Base-by-base conservation (phyloP, 2,329 filamentous ascomycete genomes). In the Aspergillus tanneri region DNA sequence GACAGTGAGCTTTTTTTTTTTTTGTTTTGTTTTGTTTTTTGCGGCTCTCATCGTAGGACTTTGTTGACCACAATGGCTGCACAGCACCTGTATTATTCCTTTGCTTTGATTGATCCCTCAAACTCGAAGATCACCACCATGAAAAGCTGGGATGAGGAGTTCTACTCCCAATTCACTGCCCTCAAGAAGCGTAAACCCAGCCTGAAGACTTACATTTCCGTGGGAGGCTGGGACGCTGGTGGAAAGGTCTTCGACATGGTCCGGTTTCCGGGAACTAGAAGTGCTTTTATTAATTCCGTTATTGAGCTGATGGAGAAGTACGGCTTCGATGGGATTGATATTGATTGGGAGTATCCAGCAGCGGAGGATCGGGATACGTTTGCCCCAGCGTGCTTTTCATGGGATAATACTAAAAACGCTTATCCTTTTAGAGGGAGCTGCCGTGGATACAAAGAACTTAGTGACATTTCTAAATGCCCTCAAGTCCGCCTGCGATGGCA, bases 321-420 rank as follows among this genome's bases (percentile, higher is more conserved):
- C 30, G 56, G 50, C 5, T 60, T 59, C 51, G 54, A 60, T 41
- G 52, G 57, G 2, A 50, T 60, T 11, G 56, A 60, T 35, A 54
- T 59, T 19, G 53, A 57, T 28, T 59, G 57, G 57, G 56, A 56
- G 35, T 57, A 53, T 39, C 50, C 47, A 3, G 47, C 28, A 9
- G 47, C 50, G 5, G 19, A 28, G n/a, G 47, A 53, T 45, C 43
- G 46, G 12, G 52, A 46, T 46, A 14, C 4, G 19, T 21, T n/a
- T n/a, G 11, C 22, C 4, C 10, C 44, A 11, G 11, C 8, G 23
- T n/a, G 4, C n/a, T 18, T 8, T 2, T 12, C 6, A 18, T 37
- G 4, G 5, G 7, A 24, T 16, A 10, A 36, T 18, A 38, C 18
- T 40, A 4, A 24, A n/a, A 9, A 19, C 21, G 8, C 43, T 24